Base-by-base conservation (phyloP, 1,139 yeast genomes). In the Kurtzmaniella quercitrusa region DNA sequence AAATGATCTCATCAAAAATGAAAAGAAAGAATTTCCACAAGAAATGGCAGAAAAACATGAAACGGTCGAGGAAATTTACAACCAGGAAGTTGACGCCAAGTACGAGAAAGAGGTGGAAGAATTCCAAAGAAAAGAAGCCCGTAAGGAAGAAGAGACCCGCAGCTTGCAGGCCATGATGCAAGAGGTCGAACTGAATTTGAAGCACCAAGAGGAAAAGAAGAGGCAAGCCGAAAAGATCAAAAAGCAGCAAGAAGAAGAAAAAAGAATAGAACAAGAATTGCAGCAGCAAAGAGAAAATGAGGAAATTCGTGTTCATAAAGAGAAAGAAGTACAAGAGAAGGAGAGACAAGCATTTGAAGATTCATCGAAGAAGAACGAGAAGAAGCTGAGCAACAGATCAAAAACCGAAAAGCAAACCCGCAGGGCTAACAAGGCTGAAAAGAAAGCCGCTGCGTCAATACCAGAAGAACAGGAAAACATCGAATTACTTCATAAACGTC, bases 21-120 rank as follows among this genome's bases (percentile, higher is more conserved):
- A 11, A 11, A 16, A 32, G 15, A 32, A 18, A 32, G 35, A 32
- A 15, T 18, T 9, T 3, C 18, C 12, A 32, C 11, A 14, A 32
- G 35, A 16, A 32, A 16, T 14, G 16, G 35, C n/a, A n/a, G n/a
- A n/a, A n/a, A n/a, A n/a, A 12, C n/a, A 23, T 26, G 38, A 28
- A 3, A 49, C 49, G 35, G 38, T 50, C 8, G 45, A 45, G 9
- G 50, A 48, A 12, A 49, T 52, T n/a, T 33, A 38, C 19, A 36
- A 18, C 9, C 43, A 20, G 15, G 33, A 5, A 8, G 35, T 42
- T 18, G 39, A 42, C 12, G 44, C 30, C 12, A 26, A 26, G 14
- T 26, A 26, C 12, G 30, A 26, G 30, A 26, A 26, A 9, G 30
- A 26, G n/a, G 30, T 26, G 5, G 30, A 26, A 26, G 30, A 26